Evolutionary conservation across 257 asterid species (phyloP).

Genomic region (Nicotiana tomentosiformis): DNA sequence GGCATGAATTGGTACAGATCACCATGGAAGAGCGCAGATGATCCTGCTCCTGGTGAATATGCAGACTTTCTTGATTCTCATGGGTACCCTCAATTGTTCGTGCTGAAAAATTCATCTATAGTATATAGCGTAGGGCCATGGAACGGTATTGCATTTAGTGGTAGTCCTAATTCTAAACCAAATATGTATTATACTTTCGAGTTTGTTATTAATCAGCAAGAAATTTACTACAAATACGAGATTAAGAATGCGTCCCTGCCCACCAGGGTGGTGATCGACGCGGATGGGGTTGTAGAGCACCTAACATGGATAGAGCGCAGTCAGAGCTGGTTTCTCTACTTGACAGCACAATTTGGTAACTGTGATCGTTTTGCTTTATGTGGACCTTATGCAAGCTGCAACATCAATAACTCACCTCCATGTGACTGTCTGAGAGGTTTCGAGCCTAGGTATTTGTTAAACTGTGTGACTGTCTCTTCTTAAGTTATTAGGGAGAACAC

Average conservation of each 20-base stretch:
- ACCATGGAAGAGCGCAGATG: constrained; percentile 11
- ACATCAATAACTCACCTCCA: background rate
- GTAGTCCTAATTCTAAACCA: background rate
- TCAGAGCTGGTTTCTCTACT: constrained; percentile 5
- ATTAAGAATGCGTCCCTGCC: background rate
- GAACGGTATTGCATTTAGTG: constrained; percentile 6
- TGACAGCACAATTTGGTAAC: background rate
- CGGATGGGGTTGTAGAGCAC: background rate
- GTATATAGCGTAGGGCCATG: background rate
- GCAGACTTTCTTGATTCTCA: background rate
- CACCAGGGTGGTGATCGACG: background rate
- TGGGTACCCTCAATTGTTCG: background rate
- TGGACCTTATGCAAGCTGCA: constrained; percentile 10
- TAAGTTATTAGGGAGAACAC: background rate
- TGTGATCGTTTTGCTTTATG: constrained; percentile 1
- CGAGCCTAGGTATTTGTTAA: background rate
- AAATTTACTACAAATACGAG: background rate
- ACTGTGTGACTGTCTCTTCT: background rate
- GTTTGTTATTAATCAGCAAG: background rate
- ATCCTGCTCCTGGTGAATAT: constrained; percentile 14
- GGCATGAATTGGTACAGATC: background rate
- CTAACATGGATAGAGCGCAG: constrained; percentile 1
- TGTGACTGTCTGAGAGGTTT: constrained; percentile 14
- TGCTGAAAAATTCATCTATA: background rate
- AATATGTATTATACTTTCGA: background rate